Evolutionary conservation across 148 eudicot species (phyloP).

Genomic region (Polygonum aviculare): DNA sequence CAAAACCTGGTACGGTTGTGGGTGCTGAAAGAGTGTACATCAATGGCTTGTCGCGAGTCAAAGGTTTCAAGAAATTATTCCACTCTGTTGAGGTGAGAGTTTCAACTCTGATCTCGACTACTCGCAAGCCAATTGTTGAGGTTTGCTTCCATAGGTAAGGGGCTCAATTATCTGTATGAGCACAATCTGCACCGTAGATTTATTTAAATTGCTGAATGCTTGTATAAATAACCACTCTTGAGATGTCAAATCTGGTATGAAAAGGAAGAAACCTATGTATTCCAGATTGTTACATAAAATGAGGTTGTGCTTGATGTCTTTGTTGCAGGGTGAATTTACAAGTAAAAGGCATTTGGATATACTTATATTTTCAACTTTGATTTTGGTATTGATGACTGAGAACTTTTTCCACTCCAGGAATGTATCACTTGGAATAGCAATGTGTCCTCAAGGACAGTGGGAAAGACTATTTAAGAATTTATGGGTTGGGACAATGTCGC

Average conservation of each 20-base stretch:
- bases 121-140: conserved; percentile 40
- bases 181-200: background rate
- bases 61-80: conserved; percentile 46
- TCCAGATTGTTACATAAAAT: background rate
- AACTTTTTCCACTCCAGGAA: conserved; percentile 42
- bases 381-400: background rate
- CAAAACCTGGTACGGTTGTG: conserved; percentile 41
- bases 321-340: background rate
- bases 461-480: conserved; percentile 56
- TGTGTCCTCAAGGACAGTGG: conserved; percentile 87
- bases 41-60: conserved; percentile 58
- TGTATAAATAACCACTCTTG: background rate
- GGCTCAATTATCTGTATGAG: background rate
- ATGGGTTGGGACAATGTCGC: conserved; percentile 79
- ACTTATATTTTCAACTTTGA: background rate
- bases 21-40: conserved; percentile 57
- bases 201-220: background rate
- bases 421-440: conserved; percentile 62
- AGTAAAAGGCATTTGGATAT: background rate
- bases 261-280: background rate
- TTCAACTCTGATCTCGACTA: conserved; percentile 34
- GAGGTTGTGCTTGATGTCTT: background rate
- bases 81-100: conserved; percentile 62
- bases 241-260: background rate
- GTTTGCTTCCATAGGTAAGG: conserved; percentile 90